A percentile compares a stretch with the other conserved stretches of the same genome.
Conservation (phyloP, 169 alveolate genomes). For the Eimeria falciformis region DNA sequence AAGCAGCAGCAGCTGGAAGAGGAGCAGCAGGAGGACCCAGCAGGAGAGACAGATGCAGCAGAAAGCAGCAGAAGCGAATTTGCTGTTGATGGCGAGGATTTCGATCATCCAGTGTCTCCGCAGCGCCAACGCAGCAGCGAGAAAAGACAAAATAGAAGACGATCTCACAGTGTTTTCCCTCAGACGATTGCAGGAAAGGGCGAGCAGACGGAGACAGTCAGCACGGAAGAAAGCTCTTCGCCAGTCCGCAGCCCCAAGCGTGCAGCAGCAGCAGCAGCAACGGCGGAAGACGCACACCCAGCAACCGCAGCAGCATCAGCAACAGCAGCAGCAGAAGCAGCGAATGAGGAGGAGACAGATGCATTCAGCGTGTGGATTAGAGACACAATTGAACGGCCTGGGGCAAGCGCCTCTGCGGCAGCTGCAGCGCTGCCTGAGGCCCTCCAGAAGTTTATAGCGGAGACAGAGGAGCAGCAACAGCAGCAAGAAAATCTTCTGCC, state of each 20-base stretch:
- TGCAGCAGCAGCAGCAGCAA: slow-evolving; percentile 10
- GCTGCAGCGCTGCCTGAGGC: slow-evolving; percentile 47
- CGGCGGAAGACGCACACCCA: neutral
- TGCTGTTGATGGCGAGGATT: slow-evolving; percentile 7
- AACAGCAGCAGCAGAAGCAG: slow-evolving; percentile 17
- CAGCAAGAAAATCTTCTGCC: neutral
- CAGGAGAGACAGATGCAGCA: neutral
- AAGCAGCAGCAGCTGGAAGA: neutral
- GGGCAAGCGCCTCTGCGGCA: neutral
- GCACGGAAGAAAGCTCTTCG: neutral
- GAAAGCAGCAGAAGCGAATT: neutral
- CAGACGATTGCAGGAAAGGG: neutral
- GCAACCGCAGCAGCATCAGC: slow-evolving; percentile 14
- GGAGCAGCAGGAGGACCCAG: neutral
- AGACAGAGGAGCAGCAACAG: slow-evolving; percentile 20
- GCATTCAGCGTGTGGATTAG: slow-evolving; percentile 36
- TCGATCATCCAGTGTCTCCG: neutral
- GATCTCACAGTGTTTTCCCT: neutral
- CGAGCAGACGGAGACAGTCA: neutral
- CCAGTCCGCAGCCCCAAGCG: neutral
- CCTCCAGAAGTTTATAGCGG: slow-evolving; percentile 4
- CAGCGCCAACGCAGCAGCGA: neutral
- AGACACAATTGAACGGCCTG: slow-evolving; percentile 1
- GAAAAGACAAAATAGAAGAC: neutral
- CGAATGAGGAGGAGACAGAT: slow-evolving; percentile 5